These are phyloP conservation scores for Phytophthora gonapodyides DNA, from an alignment of 352 stramenopile genomes.

Conservation along the genomic window DNA sequence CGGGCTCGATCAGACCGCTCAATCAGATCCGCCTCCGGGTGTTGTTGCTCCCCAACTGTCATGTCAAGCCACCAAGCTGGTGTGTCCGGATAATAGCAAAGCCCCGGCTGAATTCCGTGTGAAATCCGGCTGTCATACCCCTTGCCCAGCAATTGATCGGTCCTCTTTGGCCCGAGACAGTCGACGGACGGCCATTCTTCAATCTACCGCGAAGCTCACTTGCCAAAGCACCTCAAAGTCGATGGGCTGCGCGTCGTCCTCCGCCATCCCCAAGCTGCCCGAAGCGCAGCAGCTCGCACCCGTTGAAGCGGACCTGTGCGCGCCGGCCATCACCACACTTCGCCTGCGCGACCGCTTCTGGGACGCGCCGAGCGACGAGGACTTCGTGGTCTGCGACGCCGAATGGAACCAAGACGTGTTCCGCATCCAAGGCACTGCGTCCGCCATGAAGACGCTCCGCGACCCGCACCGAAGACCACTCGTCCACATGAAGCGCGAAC, in stretches of 20 bases:
- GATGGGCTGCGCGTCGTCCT: slow-evolving; percentile 48
- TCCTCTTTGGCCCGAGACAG: slow-evolving; percentile 1
- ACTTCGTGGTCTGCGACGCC: slow-evolving; percentile 41
- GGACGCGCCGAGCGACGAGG: slow-evolving; percentile 33
- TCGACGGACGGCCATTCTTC: slow-evolving; percentile 25
- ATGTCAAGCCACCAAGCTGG: too few species aligned
- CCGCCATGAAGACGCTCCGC: slow-evolving; percentile 43
- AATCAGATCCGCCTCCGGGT: too few species aligned
- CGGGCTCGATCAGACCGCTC: too few species aligned
- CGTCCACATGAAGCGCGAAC: slow-evolving; percentile 47
- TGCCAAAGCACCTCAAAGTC: not conserved
- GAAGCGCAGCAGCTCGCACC: slow-evolving; percentile 27
- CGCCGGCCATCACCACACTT: slow-evolving; percentile 37
- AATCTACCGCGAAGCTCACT: slow-evolving; percentile 21
- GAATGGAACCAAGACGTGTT: slow-evolving; percentile 40
- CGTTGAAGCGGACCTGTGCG: slow-evolving; percentile 30
- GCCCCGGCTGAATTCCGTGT: slow-evolving; percentile 25
- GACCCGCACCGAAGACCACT: slow-evolving; percentile 32
- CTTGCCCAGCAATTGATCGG: slow-evolving; percentile 15
- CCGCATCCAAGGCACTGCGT: slow-evolving; percentile 39
- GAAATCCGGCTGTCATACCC: slow-evolving; percentile 17
- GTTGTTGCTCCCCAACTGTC: too few species aligned
- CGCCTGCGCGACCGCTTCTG: slow-evolving; percentile 45
- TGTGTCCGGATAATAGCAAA: slow-evolving; percentile 11
- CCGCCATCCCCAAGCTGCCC: slow-evolving; percentile 27